These are phyloP conservation scores for Pichia membranifaciens DNA, from an alignment of 805 yeast genomes.

Conservation along the genomic window DNA sequence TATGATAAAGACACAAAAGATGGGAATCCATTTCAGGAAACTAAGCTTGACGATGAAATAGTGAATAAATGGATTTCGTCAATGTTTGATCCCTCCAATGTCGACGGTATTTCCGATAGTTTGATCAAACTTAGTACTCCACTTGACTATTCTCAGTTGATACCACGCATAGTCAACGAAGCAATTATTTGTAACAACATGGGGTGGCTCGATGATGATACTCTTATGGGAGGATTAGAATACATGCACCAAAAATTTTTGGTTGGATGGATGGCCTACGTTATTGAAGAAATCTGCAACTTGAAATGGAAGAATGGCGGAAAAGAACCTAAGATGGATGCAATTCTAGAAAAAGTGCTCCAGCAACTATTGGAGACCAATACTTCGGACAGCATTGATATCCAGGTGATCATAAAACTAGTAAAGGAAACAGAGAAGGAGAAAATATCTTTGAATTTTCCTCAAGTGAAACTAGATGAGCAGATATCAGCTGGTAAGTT, in stretches of 20 bases:
- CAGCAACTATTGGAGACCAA: constrained; percentile 19
- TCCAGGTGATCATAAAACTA: constrained; percentile 16
- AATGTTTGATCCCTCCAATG: constrained; percentile 48
- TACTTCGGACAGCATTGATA: constrained; percentile 17
- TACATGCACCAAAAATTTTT: constrained; percentile 80
- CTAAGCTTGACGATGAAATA: constrained; percentile 7
- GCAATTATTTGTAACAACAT: constrained; percentile 55
- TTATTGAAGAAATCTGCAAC: constrained; percentile 24
- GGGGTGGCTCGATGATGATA: constrained; percentile 51
- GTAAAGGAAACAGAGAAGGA: constrained; percentile 16
- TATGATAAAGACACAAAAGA: not conserved
- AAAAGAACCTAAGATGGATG: constrained; percentile 4
- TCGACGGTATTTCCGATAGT: constrained; percentile 82
- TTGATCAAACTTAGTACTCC: constrained; percentile 60
- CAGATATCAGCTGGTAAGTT: not conserved
- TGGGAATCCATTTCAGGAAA: not conserved
- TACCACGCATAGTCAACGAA: constrained; percentile 72
- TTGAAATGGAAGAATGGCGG: constrained; percentile 17
- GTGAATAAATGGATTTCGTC: constrained; percentile 74
- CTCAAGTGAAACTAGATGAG: not conserved
- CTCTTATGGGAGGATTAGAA: constrained; percentile 73
- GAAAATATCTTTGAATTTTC: constrained; percentile 12
- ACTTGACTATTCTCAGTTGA: constrained; percentile 58
- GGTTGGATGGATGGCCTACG: constrained; percentile 49
- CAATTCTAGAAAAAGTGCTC: constrained; percentile 16